Conservation (phyloP, 1,284 basidiomycete genomes). For the Schizophyllum commune region DNA sequence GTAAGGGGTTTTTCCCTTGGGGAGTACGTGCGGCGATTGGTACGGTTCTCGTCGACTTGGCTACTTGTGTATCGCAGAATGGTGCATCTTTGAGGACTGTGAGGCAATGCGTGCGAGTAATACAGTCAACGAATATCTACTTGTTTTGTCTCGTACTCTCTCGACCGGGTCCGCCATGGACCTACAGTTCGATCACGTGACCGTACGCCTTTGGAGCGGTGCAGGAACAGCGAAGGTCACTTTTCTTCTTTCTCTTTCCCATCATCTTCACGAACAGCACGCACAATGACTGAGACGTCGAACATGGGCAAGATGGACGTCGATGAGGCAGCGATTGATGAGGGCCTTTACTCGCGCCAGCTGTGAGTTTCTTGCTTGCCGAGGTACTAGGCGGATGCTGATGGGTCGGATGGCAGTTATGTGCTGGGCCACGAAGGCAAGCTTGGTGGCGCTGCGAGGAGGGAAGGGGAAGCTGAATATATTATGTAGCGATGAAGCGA, state of each 20-base stretch:
- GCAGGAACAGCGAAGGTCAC: neutral
- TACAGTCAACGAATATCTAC: no score
- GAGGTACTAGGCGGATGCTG: constrained; percentile 11
- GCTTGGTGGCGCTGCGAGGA: neutral
- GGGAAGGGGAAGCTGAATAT: neutral
- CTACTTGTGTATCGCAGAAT: no score
- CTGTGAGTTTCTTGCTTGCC: constrained; percentile 50
- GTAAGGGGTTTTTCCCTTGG: constrained; percentile 18
- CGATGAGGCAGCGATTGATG: constrained; percentile 79
- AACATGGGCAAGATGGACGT: constrained; percentile 58
- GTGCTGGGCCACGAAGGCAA: constrained; percentile 93
- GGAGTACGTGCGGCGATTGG: neutral
- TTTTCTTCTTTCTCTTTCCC: constrained; percentile 9
- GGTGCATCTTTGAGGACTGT: no score
- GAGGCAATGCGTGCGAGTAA: no score
- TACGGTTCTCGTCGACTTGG: no score
- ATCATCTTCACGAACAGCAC: constrained; percentile 5
- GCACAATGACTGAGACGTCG: neutral
- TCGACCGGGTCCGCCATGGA: no score
- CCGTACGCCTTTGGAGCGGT: neutral
- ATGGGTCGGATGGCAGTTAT: constrained; percentile 51
- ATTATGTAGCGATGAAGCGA: constrained; percentile 85
- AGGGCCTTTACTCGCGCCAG: constrained; percentile 94
- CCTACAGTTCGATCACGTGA: neutral
- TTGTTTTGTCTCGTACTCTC: no score